Evolutionary conservation across 2,329 filamentous ascomycete species (phyloP).

Genomic region (Chalaropsis ovoidea): DNA sequence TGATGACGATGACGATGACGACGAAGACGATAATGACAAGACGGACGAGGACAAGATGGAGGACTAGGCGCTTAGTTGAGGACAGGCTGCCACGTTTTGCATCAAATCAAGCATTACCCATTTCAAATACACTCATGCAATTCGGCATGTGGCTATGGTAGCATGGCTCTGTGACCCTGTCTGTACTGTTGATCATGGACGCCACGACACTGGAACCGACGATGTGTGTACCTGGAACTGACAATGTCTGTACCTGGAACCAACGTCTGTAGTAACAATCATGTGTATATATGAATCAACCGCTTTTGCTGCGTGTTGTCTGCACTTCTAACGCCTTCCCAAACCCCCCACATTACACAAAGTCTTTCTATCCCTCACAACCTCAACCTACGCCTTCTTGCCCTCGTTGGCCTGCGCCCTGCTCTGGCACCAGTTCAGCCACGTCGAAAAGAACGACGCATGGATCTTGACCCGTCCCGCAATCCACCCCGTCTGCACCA

Average conservation of each 20-base stretch:
- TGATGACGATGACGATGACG: conserved; percentile 48
- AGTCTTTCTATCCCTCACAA: neutral
- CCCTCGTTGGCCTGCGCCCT: conserved; percentile 31
- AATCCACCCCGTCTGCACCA: conserved; percentile 49
- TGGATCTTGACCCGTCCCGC: conserved; percentile 50
- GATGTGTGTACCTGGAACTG: no score
- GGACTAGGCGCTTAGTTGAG: conserved; percentile 45
- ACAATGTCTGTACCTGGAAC: no score
- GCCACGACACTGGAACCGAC: neutral
- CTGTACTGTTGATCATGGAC: neutral
- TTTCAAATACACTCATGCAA: conserved; percentile 5
- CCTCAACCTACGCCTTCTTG: conserved; percentile 9
- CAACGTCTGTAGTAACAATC: neutral
- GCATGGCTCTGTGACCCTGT: neutral
- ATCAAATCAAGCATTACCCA: conserved; percentile 8
- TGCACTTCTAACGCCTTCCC: neutral
- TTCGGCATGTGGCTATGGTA: neutral
- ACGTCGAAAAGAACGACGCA: conserved; percentile 58
- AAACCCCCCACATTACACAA: neutral
- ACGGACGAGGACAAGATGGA: conserved; percentile 75
- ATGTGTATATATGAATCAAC: neutral
- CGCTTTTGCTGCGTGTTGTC: neutral
- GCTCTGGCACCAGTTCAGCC: conserved; percentile 61
- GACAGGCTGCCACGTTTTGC: neutral
- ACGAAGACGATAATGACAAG: conserved; percentile 45